Conservation (phyloP, 75 land plant species). For the Gnetum montanum region DNA sequence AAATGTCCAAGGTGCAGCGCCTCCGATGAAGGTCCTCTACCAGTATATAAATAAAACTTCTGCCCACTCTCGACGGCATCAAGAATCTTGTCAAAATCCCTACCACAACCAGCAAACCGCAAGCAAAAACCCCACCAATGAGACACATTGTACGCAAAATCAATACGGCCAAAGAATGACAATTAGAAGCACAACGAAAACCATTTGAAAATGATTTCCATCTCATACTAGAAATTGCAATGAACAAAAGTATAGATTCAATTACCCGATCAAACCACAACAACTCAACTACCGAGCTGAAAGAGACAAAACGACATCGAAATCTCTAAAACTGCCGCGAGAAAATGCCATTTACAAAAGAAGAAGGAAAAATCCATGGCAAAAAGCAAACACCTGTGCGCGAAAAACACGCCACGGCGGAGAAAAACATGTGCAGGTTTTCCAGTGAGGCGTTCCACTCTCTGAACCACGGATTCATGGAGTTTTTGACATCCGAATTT, state of each 20-base stretch:
- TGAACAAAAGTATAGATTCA: too few relatives aligned
- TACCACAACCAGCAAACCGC: too few relatives aligned
- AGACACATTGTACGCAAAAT: too few relatives aligned
- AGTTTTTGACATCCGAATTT: slow-evolving; percentile 82
- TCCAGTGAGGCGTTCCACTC: slow-evolving; percentile 66
- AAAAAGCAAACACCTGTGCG: slow-evolving; percentile 53
- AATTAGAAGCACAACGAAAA: too few relatives aligned
- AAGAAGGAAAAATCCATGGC: neutral
- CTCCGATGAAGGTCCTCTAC: slow-evolving; percentile 95
- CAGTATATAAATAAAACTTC: slow-evolving; percentile 90
- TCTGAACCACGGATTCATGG: slow-evolving; percentile 36
- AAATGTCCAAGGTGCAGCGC: slow-evolving; percentile 95
- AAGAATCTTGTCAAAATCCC: slow-evolving; percentile 85
- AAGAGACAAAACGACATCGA: too few relatives aligned
- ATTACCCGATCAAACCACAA: too few relatives aligned
- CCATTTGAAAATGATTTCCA: too few relatives aligned
- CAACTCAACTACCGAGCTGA: too few relatives aligned
- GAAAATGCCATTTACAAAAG: neutral
- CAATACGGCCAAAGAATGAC: too few relatives aligned
- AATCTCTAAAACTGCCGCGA: neutral
- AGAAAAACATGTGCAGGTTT: slow-evolving; percentile 88
- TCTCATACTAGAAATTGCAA: too few relatives aligned
- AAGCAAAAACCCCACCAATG: too few relatives aligned
- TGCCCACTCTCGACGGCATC: slow-evolving; percentile 85
- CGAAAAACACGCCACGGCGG: slow-evolving; percentile 94